phyloP scores from a whole-genome alignment of 495 filamentous ascomycete species.

The Aspergillus leporis region DNA sequence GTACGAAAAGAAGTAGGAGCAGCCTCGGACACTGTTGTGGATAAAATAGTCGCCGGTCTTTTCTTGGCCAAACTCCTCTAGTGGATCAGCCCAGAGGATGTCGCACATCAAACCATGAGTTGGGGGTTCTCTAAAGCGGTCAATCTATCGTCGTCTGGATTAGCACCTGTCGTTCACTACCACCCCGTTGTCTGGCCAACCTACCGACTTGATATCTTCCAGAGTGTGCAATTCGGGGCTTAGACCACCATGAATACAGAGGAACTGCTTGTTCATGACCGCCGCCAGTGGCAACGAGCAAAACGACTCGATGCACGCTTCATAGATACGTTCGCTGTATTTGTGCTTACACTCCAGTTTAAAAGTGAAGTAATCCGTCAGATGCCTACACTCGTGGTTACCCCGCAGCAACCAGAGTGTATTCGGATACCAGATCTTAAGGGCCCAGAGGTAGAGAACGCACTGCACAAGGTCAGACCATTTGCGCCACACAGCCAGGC shows the following conservation, averaged over 20 bases:
- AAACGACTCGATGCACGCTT: slow-evolving; percentile 98
- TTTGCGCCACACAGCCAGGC: slow-evolving; percentile 1
- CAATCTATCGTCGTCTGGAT: slow-evolving; percentile 69
- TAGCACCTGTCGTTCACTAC: slow-evolving; percentile 3
- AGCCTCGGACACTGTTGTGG: slow-evolving; percentile 97
- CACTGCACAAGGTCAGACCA: slow-evolving; percentile 53
- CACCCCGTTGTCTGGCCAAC: slow-evolving; percentile 27
- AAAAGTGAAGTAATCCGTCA: slow-evolving; percentile 99
- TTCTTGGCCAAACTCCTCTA: slow-evolving; percentile 99
- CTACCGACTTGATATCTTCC: slow-evolving; percentile 84
- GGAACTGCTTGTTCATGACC: slow-evolving; percentile 99
- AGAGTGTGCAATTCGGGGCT: slow-evolving; percentile 94
- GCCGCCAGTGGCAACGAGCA: slow-evolving; percentile 91
- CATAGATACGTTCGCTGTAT: slow-evolving; percentile 93
- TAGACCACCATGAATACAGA: slow-evolving; percentile 96
- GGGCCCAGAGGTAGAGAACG: slow-evolving; percentile 93
- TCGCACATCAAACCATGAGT: slow-evolving; percentile 99
- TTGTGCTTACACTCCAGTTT: slow-evolving; percentile 99
- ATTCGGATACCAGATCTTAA: slow-evolving; percentile 99
- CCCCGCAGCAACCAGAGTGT: slow-evolving; percentile 95
- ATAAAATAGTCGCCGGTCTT: slow-evolving; percentile 96
- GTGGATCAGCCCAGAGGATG: slow-evolving; percentile 96
- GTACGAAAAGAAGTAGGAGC: slow-evolving; percentile 99
- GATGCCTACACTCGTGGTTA: slow-evolving; percentile 97
- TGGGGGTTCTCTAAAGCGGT: slow-evolving; percentile 95